Conservation (phyloP, 257 asterid species). For the Asclepias syriaca region DNA sequence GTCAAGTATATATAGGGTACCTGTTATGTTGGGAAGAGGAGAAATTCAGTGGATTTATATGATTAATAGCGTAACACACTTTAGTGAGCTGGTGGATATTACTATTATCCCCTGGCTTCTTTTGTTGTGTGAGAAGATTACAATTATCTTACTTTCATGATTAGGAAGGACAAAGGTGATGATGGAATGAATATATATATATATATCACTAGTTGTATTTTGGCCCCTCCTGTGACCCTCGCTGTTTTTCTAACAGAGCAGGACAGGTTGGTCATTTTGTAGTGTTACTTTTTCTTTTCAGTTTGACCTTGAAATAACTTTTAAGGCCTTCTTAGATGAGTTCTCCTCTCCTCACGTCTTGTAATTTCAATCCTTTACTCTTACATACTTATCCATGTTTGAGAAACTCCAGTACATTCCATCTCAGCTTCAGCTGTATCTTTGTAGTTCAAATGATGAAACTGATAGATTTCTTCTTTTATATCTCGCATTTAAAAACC, state of each 20-base stretch:
- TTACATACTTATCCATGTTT: neutral
- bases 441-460: too few relatives aligned
- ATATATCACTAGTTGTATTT: neutral
- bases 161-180: conserved; percentile 4
- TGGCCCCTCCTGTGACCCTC: conserved; percentile 1
- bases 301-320: neutral
- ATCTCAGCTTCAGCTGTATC: too few relatives aligned
- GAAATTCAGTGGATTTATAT: neutral
- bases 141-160: neutral
- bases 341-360: neutral
- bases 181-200: neutral
- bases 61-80: neutral
- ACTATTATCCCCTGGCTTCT: neutral
- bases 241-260: neutral
- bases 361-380: neutral
- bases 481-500: too few relatives aligned
- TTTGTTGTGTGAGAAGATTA: conserved; percentile 5
- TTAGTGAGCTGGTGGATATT: neutral
- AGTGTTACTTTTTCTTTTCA: neutral
- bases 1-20: neutral
- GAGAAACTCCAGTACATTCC: neutral
- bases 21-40: neutral
- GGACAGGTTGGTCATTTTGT: conserved; percentile 4
- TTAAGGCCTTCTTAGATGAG: neutral
- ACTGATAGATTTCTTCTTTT: too few relatives aligned